Conservation (phyloP, 805 yeast genomes). For the Candida wancherniae region DNA sequence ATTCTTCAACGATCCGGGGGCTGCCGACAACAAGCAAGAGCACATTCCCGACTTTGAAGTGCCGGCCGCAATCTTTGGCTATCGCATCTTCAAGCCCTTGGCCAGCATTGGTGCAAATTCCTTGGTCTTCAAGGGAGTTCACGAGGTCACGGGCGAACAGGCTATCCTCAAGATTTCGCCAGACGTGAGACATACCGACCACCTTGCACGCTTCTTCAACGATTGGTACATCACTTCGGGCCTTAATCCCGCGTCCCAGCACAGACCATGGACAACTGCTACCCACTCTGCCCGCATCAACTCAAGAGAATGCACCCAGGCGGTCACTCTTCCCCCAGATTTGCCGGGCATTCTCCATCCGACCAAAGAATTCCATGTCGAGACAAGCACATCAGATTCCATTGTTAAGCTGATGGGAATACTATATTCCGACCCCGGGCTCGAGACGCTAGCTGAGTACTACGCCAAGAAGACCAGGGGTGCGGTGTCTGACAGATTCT, state of each 20-base stretch:
- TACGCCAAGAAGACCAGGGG: constrained; percentile 8
- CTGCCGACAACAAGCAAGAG: constrained; percentile 7
- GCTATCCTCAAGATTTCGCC: constrained; percentile 25
- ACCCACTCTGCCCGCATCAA: constrained; percentile 5
- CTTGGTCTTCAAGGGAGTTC: constrained; percentile 18
- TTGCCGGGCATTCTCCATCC: constrained; percentile 29
- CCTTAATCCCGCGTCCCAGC: constrained; percentile 14
- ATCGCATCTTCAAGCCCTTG: constrained; percentile 18
- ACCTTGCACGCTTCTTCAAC: constrained; percentile 26
- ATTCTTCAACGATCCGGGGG: constrained; percentile 14
- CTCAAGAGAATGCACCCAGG: constrained; percentile 5
- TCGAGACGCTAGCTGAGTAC: constrained; percentile 13
- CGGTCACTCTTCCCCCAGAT: constrained; percentile 24
- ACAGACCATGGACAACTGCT: constrained; percentile 16
- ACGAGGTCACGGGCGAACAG: constrained; percentile 9
- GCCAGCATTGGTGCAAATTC: constrained; percentile 9
- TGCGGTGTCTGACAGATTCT: constrained; percentile 3
- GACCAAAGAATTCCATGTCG: constrained; percentile 14
- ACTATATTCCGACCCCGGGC: constrained; percentile 19
- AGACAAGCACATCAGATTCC: constrained; percentile 2
- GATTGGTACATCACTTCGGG: constrained; percentile 33
- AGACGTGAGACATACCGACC: constrained; percentile 16
- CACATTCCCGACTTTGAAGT: constrained; percentile 11
- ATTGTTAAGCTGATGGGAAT: constrained; percentile 18
- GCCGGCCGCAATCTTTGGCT: constrained; percentile 21